Base-by-base conservation (phyloP, 2,329 filamentous ascomycete species). In the Fusarium pseudograminearum region DNA sequence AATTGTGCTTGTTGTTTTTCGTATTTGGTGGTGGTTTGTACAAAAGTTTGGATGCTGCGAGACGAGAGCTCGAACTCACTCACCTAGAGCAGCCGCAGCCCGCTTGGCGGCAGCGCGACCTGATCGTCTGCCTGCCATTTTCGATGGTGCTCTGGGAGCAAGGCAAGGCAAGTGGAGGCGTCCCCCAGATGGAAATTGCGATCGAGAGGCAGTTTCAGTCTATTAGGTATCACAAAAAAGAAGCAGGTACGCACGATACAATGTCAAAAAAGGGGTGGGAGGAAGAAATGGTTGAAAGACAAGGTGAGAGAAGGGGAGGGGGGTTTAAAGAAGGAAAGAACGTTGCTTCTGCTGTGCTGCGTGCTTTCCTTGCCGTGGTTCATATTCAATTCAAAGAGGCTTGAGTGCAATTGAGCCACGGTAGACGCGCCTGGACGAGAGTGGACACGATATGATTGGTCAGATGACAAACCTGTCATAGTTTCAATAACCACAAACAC, bases 101-200 rank as follows among this genome's bases (percentile, higher is more conserved):
- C 83, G 83, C 78, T 84, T 85, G 46, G 84, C 84, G 67, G 84
- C 84, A 70, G 84, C 84, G 78, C 84, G 83, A 67, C 84, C 84
- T 69, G 84, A 85, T 76, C 84, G 80, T 77, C 83, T 82, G 67
- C 83, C 83, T 68, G 76, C 75, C 77, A 79, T 79, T 63, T 53
- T 70, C 61, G 55, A 47, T 67, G 54, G 48, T 52, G 24, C 48
- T 52, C 48, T 52, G 33, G 14, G 22, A 52, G 48, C 34, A 41
- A 52, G 48, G 48, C 60, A 62, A 51, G 54, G 47, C 47, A 62
- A 63, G 60, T 63, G 57, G 60, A 63, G 60, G 60, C 58, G 60
- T 63, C 59, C 58, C 50, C 63, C 58, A 55, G 59, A 67, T 63
- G 52, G 59, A 65, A 48, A 57, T 61, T 63, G 60, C 60, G 57